A percentile compares a stretch with the other conserved stretches of the same genome.
Evolutionary conservation across 495 filamentous ascomycete species (phyloP).

Genomic region (Penicillium cataractarum): DNA sequence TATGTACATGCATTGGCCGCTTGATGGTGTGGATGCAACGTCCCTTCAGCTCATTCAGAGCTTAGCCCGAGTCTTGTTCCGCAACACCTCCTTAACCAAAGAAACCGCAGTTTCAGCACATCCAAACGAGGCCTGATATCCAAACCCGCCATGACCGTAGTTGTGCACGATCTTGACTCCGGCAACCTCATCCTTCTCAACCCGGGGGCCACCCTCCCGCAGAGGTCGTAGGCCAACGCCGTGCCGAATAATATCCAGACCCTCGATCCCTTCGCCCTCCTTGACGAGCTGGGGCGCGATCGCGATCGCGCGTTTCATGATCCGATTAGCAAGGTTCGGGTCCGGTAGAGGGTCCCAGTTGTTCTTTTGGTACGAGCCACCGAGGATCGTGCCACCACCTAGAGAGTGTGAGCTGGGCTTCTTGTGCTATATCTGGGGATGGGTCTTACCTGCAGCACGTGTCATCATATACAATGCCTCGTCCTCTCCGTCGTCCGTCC

Average conservation of each 20-base stretch:
- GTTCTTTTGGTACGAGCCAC: constrained; percentile 82
- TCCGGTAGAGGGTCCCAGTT: constrained; percentile 85
- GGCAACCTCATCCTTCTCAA: constrained; percentile 78
- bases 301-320: constrained; percentile 84
- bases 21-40: neutral
- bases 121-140: constrained; percentile 86
- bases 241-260: constrained; percentile 82
- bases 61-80: constrained; percentile 38
- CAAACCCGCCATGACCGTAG: constrained; percentile 95
- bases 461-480: constrained; percentile 91
- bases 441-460: constrained; percentile 65
- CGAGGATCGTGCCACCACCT: constrained; percentile 77
- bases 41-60: constrained; percentile 25
- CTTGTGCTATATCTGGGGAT: no score
- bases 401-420: constrained; percentile 7
- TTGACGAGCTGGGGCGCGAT: constrained; percentile 72
- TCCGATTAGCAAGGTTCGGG: constrained; percentile 76
- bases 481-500: constrained; percentile 78
- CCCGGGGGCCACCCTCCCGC: constrained; percentile 71
- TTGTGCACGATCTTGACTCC: constrained; percentile 86
- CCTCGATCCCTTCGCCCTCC: constrained; percentile 75
- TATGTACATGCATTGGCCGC: neutral
- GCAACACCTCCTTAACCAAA: constrained; percentile 68
- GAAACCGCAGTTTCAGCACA: constrained; percentile 70
- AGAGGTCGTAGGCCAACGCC: constrained; percentile 84